These are phyloP conservation scores for Termitomyces sp. DNA, from an alignment of 1,284 basidiomycete species.

Conservation along the genomic window DNA sequence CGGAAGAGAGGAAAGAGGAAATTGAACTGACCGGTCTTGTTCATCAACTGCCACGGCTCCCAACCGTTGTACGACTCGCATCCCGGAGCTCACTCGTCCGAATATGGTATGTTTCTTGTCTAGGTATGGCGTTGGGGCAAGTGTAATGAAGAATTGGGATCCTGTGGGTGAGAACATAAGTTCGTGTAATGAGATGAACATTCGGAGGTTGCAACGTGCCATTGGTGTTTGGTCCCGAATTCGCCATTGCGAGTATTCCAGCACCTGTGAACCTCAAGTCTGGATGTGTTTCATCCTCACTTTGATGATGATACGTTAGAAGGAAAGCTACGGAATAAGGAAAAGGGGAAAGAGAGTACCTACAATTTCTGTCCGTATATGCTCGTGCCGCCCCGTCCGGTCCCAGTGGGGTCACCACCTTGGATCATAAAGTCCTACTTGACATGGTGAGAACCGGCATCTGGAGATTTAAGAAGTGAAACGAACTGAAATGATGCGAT, in stretches of 20 bases:
- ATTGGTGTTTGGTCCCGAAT: conserved; percentile 91
- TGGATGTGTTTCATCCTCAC: conserved; percentile 83
- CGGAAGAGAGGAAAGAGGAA: neutral
- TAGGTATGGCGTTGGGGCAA: conserved; percentile 86
- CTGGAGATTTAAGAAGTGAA: neutral
- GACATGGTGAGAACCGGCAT: neutral
- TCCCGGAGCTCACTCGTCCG: conserved; percentile 81
- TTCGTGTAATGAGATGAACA: conserved; percentile 2
- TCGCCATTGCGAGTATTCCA: conserved; percentile 95
- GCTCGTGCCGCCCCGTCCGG: conserved; percentile 87
- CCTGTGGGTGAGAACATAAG: conserved; percentile 40
- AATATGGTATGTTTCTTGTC: conserved; percentile 96
- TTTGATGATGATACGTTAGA: conserved; percentile 23
- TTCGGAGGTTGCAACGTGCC: conserved; percentile 41
- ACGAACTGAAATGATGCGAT: conserved; percentile 81
- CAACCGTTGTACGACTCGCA: conserved; percentile 80
- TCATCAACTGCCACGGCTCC: conserved; percentile 76
- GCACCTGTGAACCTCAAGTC: conserved; percentile 93
- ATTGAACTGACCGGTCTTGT: conserved; percentile 62
- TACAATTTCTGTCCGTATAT: conserved; percentile 91
- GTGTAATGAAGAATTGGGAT: conserved; percentile 92
- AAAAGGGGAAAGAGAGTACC: conserved; percentile 22
- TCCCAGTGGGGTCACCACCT: conserved; percentile 92
- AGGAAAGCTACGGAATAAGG: neutral
- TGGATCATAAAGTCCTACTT: conserved; percentile 93